Percentiles rank a stretch among this genome's conserved stretches.
These are phyloP conservation scores for Fusarium sp. DNA, from an alignment of 2,329 filamentous ascomycete genomes.

Conservation along the genomic window DNA sequence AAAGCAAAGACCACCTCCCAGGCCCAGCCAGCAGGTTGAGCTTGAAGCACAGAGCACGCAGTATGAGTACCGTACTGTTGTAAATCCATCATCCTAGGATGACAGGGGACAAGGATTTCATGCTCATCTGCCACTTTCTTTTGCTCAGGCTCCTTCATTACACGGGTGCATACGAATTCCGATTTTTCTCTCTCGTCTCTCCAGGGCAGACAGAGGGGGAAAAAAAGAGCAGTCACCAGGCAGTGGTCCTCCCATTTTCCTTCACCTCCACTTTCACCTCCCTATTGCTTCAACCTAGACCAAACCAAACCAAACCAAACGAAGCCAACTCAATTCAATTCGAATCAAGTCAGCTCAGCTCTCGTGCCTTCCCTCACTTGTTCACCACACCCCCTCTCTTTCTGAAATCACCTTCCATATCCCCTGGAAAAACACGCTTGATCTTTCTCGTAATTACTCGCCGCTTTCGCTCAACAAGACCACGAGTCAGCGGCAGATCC, in stretches of 20 bases:
- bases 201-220: neutral
- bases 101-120: slow-evolving; percentile 44
- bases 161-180: slow-evolving; percentile 23
- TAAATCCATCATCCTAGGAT: slow-evolving; percentile 16
- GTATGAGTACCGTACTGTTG: slow-evolving; percentile 3
- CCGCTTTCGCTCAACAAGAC: slow-evolving; percentile 44
- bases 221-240: slow-evolving; percentile 41
- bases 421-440: slow-evolving; percentile 24
- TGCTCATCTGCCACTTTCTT: slow-evolving; percentile 32
- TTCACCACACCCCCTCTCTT: slow-evolving; percentile 34
- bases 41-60: slow-evolving; percentile 21
- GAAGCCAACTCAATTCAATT: neutral
- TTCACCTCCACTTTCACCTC: slow-evolving; percentile 34
- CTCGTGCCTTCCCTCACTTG: slow-evolving; percentile 8
- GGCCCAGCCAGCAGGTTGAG: slow-evolving; percentile 32
- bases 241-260: slow-evolving; percentile 31
- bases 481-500: slow-evolving; percentile 51
- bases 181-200: slow-evolving; percentile 16
- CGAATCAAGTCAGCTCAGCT: neutral
- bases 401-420: slow-evolving; percentile 15
- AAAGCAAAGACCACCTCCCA: slow-evolving; percentile 38
- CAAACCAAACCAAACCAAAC: neutral
- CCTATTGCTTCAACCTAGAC: neutral
- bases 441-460: slow-evolving; percentile 44
- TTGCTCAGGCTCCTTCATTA: slow-evolving; percentile 26